phyloP scores from a whole-genome alignment of 2,329 filamentous ascomycete species.

The Cordyceps fumosorosea region DNA sequence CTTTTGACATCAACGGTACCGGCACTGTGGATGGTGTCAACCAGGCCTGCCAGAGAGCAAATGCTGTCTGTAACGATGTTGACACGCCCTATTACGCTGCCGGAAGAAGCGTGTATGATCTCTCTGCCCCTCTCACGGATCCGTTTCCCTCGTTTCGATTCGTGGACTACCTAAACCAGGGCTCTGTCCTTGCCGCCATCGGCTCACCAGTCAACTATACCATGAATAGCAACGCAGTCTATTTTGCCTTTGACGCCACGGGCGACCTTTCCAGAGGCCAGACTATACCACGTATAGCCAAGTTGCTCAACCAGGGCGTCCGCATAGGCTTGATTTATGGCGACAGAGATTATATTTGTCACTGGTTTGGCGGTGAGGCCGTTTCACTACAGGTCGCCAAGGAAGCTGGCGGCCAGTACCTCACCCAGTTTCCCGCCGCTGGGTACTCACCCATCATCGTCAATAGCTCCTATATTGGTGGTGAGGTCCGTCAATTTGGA shows the following conservation, averaged over 20 bases:
- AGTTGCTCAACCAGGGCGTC: slow-evolving; percentile 54
- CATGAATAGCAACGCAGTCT: slow-evolving; percentile 39
- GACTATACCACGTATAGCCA: slow-evolving; percentile 52
- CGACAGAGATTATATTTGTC: slow-evolving; percentile 57
- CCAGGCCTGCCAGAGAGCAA: slow-evolving; percentile 47
- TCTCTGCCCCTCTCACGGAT: slow-evolving; percentile 48
- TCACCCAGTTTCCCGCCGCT: slow-evolving; percentile 51
- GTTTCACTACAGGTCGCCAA: slow-evolving; percentile 57
- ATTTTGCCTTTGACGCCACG: slow-evolving; percentile 38
- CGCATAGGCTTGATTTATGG: slow-evolving; percentile 67
- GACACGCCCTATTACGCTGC: slow-evolving; percentile 50
- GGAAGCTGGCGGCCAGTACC: slow-evolving; percentile 39
- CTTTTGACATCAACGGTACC: slow-evolving; percentile 33
- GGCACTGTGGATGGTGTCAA: slow-evolving; percentile 34
- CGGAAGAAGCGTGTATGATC: slow-evolving; percentile 53
- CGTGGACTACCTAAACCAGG: slow-evolving; percentile 57
- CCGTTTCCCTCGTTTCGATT: slow-evolving; percentile 59
- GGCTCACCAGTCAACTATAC: slow-evolving; percentile 58
- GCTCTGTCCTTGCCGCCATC: slow-evolving; percentile 49
- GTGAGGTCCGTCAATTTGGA: slow-evolving; percentile 68
- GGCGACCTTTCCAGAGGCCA: slow-evolving; percentile 59
- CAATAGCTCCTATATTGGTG: slow-evolving; percentile 61
- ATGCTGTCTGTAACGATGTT: slow-evolving; percentile 39
- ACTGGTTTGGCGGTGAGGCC: slow-evolving; percentile 69
- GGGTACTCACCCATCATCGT: slow-evolving; percentile 68